Evolutionary conservation across 495 filamentous ascomycete genomes (phyloP).

Genomic region (Xylaria palmicola): DNA sequence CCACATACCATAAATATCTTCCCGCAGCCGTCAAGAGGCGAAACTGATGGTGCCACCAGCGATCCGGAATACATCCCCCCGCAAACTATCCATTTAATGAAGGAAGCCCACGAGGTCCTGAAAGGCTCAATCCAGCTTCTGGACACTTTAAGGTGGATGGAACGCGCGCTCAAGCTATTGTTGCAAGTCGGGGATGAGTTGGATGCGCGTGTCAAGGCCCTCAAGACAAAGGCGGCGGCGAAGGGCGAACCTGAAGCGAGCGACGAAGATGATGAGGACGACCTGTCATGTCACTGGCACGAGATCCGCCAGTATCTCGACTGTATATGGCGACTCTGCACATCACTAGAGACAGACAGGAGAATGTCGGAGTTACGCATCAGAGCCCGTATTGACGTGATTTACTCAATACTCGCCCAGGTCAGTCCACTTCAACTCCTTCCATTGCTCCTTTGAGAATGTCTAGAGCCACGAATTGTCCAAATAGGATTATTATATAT

Average conservation of each 20-base stretch:
- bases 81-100: conserved; percentile 35
- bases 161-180: conserved; percentile 32
- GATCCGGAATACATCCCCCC: conserved; percentile 31
- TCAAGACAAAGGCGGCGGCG: conserved; percentile 11
- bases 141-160: conserved; percentile 37
- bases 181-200: conserved; percentile 34
- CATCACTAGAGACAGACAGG: conserved; percentile 33
- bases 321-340: conserved; percentile 35
- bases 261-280: conserved; percentile 23
- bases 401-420: conserved; percentile 38
- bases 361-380: conserved; percentile 34
- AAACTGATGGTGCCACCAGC: no score
- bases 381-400: conserved; percentile 37
- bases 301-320: conserved; percentile 37
- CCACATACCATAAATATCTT: no score
- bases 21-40: no score
- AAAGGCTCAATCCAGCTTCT: conserved; percentile 32
- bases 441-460: no score
- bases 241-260: conserved; percentile 15
- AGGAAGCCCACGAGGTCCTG: conserved; percentile 34
- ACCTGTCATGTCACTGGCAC: conserved; percentile 32
- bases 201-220: conserved; percentile 22
- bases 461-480: no score
- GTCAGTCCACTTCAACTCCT: no score
- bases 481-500: no score